phyloP scores from a whole-genome alignment of 495 filamentous ascomycete species.

The Annulohypoxylon stygium region DNA sequence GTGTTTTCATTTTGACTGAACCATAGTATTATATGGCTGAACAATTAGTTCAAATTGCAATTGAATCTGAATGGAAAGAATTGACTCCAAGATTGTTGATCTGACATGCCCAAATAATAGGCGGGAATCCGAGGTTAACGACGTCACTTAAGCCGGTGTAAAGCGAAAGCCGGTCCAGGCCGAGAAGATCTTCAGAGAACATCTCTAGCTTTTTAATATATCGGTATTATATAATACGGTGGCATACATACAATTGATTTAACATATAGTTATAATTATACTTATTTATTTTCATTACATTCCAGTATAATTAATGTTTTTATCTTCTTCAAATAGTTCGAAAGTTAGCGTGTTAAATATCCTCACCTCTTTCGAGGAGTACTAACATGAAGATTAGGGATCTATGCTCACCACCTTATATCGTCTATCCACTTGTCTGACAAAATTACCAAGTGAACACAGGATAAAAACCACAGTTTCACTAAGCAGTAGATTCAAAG shows the following conservation, averaged over 20 bases:
- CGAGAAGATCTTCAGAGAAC: constrained; percentile 11
- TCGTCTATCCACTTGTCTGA: too few relatives aligned
- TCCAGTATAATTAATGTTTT: neutral
- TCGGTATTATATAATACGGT: constrained; percentile 19
- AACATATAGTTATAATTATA: neutral
- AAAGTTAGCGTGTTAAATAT: too few relatives aligned
- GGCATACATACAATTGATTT: neutral
- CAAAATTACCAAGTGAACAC: too few relatives aligned
- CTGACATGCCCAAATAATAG: constrained; percentile 32
- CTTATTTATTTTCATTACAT: neutral
- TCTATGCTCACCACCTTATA: too few relatives aligned
- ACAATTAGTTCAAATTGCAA: constrained; percentile 15
- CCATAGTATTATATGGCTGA: constrained; percentile 22
- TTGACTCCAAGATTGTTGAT: constrained; percentile 8
- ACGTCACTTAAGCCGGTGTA: constrained; percentile 52
- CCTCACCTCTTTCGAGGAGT: too few relatives aligned
- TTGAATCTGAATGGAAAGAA: constrained; percentile 12
- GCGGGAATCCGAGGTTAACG: constrained; percentile 47
- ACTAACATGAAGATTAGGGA: too few relatives aligned
- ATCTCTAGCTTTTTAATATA: constrained; percentile 30
- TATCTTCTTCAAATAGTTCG: too few relatives aligned
- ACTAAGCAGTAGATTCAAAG: neutral
- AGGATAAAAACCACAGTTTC: neutral
- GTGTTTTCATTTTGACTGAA: constrained; percentile 44
- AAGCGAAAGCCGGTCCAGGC: constrained; percentile 43